A percentile compares a stretch with the other conserved stretches of the same genome.
Evolutionary conservation across 2,329 filamentous ascomycete genomes (phyloP).

Genomic region (Colletotrichum tanaceti): DNA sequence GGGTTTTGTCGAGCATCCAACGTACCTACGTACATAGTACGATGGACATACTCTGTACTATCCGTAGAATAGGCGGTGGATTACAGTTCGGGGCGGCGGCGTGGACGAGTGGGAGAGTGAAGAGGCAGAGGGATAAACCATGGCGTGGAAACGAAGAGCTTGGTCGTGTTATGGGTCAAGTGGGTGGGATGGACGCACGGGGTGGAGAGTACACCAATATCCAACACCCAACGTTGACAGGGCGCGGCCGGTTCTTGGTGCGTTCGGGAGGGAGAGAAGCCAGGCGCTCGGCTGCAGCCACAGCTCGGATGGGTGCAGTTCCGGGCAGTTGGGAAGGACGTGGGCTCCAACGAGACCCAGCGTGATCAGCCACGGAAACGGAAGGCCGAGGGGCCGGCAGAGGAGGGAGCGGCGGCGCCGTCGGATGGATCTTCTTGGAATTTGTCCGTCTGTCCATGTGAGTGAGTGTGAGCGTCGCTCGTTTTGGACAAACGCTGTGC

Average conservation of each 20-base stretch:
- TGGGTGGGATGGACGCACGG: slow-evolving; percentile 20
- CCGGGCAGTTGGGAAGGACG: slow-evolving; percentile 36
- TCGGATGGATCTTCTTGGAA: slow-evolving; percentile 8
- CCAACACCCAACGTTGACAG: slow-evolving; percentile 10
- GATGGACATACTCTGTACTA: no score
- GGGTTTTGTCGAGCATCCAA: slow-evolving; percentile 19
- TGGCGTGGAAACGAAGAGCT: slow-evolving; percentile 36
- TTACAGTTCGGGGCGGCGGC: slow-evolving; percentile 16
- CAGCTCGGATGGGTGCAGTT: slow-evolving; percentile 39
- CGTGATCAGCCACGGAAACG: slow-evolving; percentile 39
- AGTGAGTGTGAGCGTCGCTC: slow-evolving; percentile 4
- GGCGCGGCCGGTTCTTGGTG: slow-evolving; percentile 12
- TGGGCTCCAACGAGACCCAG: slow-evolving; percentile 6
- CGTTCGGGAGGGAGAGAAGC: slow-evolving; percentile 37
- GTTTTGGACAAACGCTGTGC: slow-evolving; percentile 14
- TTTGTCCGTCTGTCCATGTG: slow-evolving; percentile 1
- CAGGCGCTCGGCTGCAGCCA: slow-evolving; percentile 40
- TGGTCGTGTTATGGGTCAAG: slow-evolving; percentile 4
- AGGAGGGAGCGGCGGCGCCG: slow-evolving; percentile 12
- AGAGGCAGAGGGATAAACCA: slow-evolving; percentile 25
- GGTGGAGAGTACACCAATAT: slow-evolving; percentile 19
- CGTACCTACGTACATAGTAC: no score
- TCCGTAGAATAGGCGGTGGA: neutral
- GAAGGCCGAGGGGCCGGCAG: slow-evolving; percentile 34
- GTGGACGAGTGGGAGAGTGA: neutral